Conservation (phyloP, 1,284 basidiomycete genomes). For the Boletus mariae region DNA sequence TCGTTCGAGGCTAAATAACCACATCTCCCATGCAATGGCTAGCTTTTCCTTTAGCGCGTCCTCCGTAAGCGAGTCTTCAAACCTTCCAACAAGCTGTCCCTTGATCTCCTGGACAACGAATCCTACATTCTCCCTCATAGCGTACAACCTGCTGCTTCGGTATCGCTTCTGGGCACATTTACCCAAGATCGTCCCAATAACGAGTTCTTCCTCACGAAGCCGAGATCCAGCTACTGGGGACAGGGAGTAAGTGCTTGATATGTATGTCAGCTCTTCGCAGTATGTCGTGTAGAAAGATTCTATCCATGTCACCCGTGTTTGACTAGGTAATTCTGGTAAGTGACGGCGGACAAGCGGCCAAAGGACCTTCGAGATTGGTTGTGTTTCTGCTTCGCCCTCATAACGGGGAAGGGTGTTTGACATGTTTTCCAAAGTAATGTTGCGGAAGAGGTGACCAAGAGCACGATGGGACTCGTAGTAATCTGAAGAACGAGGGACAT, state of each 20-base stretch:
- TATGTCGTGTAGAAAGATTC: slow-evolving; percentile 41
- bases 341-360: slow-evolving; percentile 32
- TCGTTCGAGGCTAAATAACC: slow-evolving; percentile 49
- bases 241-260: slow-evolving; percentile 65
- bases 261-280: slow-evolving; percentile 61
- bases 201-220: slow-evolving; percentile 69
- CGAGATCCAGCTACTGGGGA: slow-evolving; percentile 52
- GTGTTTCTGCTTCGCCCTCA: slow-evolving; percentile 23
- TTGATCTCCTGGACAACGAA: slow-evolving; percentile 53
- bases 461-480: slow-evolving; percentile 65
- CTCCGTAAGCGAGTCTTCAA: slow-evolving; percentile 18
- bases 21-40: slow-evolving; percentile 58
- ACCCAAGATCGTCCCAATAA: slow-evolving; percentile 68
- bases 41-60: slow-evolving; percentile 43
- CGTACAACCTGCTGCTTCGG: slow-evolving; percentile 55
- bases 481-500: slow-evolving; percentile 52
- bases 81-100: slow-evolving; percentile 39
- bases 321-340: background rate
- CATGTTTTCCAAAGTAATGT: slow-evolving; percentile 46
- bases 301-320: background rate
- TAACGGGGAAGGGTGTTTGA: slow-evolving; percentile 27
- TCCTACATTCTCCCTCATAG: slow-evolving; percentile 59
- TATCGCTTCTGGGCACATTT: slow-evolving; percentile 58
- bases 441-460: slow-evolving; percentile 62
- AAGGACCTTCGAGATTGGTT: slow-evolving; percentile 50